Percentiles rank a stretch among this genome's conserved stretches.
Evolutionary conservation across 352 stramenopile species (phyloP).

Genomic region (Pythium biforme): DNA sequence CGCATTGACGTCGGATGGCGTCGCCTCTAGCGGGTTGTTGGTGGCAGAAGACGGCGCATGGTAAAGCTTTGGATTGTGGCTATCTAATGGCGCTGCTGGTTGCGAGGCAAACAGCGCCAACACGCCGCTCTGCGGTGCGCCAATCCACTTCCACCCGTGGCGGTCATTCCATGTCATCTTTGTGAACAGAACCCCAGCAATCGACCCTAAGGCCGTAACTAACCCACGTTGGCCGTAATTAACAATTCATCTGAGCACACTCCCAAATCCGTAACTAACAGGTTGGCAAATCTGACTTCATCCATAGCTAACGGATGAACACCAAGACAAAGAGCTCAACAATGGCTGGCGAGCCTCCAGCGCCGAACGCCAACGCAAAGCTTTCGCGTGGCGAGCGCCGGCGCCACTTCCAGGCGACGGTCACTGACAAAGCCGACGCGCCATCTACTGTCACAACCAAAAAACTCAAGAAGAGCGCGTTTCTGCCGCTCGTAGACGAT

Average conservation of each 20-base stretch:
- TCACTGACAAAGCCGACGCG: background rate
- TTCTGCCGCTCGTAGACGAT: conserved; percentile 36
- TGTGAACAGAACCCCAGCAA: too few species aligned
- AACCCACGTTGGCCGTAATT: background rate
- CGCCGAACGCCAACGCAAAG: background rate
- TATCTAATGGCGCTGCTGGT: background rate
- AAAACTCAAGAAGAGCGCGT: conserved; percentile 32
- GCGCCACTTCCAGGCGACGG: conserved; percentile 16
- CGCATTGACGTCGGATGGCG: background rate
- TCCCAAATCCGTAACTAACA: background rate
- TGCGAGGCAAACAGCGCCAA: conserved; percentile 15
- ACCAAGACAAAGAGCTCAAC: background rate
- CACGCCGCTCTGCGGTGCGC: conserved; percentile 19
- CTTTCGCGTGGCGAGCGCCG: conserved; percentile 24
- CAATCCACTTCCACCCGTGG: conserved; percentile 26
- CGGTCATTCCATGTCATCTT: background rate
- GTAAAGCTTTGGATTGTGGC: background rate
- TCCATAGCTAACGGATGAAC: background rate
- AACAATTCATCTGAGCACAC: too few species aligned
- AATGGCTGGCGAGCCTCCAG: conserved; percentile 7
- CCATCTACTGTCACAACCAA: background rate
- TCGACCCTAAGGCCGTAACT: too few species aligned
- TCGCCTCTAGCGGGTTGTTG: background rate
- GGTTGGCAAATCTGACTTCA: background rate
- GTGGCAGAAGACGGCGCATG: conserved; percentile 1